phyloP scores from a whole-genome alignment of 73 alveolate genomes.

The Paramecium octaurelia region DNA sequence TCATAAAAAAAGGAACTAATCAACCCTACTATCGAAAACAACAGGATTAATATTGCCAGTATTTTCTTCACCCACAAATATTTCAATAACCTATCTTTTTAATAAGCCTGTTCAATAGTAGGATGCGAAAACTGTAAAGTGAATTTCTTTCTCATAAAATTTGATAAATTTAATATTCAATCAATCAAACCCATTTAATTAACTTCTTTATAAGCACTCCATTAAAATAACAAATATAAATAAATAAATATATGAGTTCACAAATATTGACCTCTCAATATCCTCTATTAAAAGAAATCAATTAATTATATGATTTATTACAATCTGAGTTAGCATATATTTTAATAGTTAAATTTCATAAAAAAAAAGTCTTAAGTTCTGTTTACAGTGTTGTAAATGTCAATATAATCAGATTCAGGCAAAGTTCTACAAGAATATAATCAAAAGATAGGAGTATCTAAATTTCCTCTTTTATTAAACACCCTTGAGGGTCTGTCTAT shows the following conservation, averaged over 20 bases:
- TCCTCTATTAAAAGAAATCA: not conserved
- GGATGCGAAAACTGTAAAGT: not conserved
- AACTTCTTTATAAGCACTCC: not conserved
- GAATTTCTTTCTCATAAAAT: not conserved
- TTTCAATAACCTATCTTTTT: not conserved
- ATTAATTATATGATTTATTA: too few relatives aligned
- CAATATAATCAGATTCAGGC: too few relatives aligned
- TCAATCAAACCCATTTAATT: not conserved
- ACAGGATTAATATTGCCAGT: not conserved
- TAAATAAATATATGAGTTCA: not conserved
- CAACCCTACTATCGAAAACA: not conserved
- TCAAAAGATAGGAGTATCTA: too few relatives aligned
- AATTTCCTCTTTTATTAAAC: too few relatives aligned
- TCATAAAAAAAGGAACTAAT: not conserved
- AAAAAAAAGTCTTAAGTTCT: too few relatives aligned
- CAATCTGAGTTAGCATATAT: too few relatives aligned
- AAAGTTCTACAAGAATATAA: too few relatives aligned
- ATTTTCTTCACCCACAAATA: not conserved
- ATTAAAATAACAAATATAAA: not conserved
- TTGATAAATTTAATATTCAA: not conserved
- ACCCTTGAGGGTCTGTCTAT: too few relatives aligned
- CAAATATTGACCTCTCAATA: not conserved
- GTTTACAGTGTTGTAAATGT: too few relatives aligned
- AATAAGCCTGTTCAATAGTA: not conserved
- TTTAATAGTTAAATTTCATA: too few relatives aligned